Conservation (phyloP, 2,329 filamentous ascomycete genomes). For the Diaporthe helianthi region DNA sequence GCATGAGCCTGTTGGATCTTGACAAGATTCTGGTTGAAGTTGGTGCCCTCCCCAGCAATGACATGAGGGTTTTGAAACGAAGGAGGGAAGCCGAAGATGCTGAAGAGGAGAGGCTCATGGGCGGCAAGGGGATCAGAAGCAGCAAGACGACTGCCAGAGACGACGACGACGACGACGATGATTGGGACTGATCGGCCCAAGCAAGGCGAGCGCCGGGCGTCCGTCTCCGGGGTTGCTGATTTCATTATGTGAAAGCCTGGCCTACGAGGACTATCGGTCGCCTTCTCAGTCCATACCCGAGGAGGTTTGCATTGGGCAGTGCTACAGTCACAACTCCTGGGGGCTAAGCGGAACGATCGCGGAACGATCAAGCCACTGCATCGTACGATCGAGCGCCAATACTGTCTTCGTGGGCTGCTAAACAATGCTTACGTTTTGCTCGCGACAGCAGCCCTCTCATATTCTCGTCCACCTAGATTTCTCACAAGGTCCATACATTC, state of each 20-base stretch:
- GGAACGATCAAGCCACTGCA: neutral
- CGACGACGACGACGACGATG: constrained; percentile 59
- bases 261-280: neutral
- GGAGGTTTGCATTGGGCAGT: neutral
- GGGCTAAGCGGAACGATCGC: neutral
- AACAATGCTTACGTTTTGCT: neutral
- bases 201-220: neutral
- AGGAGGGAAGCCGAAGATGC: constrained; percentile 66
- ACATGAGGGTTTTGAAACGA: constrained; percentile 76
- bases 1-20: constrained; percentile 75
- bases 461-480: constrained; percentile 3
- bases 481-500: neutral
- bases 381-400: neutral
- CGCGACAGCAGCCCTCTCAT: neutral
- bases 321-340: neutral
- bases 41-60: constrained; percentile 78
- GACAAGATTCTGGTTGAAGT: constrained; percentile 83
- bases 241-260: neutral
- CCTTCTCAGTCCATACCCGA: neutral
- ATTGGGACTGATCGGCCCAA: constrained; percentile 61
- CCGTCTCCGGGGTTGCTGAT: neutral
- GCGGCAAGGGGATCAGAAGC: constrained; percentile 57
- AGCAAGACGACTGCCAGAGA: constrained; percentile 45
- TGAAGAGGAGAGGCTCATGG: constrained; percentile 61
- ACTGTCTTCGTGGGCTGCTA: neutral